Evolutionary conservation across 345 rosid genomes (phyloP), one percentile per base, ranked within the genome.

Genomic region (Conringia planisiliqua): DNA sequence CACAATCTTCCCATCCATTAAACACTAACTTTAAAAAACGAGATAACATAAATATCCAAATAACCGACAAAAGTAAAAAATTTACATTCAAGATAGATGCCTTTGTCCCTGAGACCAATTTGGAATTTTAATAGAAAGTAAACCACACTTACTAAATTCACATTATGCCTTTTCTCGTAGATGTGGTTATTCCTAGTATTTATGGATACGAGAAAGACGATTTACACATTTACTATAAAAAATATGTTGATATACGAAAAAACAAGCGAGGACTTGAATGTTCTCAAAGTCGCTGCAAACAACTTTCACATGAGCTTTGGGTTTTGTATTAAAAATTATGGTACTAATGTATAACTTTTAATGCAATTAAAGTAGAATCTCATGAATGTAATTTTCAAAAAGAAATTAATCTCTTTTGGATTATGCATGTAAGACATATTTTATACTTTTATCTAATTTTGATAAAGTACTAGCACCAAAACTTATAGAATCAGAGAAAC

Each of bases 41-140:
- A 62, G 14, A 9, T 13, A 1, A 17, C 43, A 29, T 51, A 42
- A 24, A 30, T 12, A 64, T 42, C 58, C 48, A 56, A 35, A 58
- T 27, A 60, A 44, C 54, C 61, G 67, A 58, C 68, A 74, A 74
- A 67, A 59, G 62, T 48, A 33, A 59, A 27, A 29, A 6, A 16
- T 6, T 4, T 5, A 36, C 43, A 66, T 54, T 73, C 57, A 54
- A 73, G 36, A 33, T 22, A 56, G 29, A 73, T 33, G 59, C 24
- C 59, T 66, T 48, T 58, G 72, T 66, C 35, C 22, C 12, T 73
- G n/a, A 62, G 33, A 43, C 18, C 64, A 30, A 33, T 63, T n/a
- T 33, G 39, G 71, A 73, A 43, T 64, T 54, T 64, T 39, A 64
- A 73, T 43, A 55, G 33, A 73, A 64, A 72, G 62, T 7, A 51